phyloP scores from a whole-genome alignment of 495 filamentous ascomycete genomes.

The Penicillium bovifimosum region DNA sequence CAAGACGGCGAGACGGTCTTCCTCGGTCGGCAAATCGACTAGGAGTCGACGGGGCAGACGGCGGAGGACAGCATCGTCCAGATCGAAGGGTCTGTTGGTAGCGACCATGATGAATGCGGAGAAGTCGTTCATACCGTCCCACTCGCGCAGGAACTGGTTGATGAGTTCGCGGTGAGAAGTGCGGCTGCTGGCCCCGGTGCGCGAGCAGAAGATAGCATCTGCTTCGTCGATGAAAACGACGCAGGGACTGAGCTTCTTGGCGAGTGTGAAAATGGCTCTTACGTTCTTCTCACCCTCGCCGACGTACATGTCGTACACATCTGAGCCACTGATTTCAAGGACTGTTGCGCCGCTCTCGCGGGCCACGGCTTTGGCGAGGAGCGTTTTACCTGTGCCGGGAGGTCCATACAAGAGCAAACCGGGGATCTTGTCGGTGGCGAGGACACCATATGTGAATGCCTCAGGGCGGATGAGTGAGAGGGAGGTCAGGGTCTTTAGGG shows the following conservation, averaged over 20 bases:
- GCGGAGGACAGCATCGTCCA: constrained; percentile 90
- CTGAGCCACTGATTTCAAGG: constrained; percentile 65
- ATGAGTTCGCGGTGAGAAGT: constrained; percentile 82
- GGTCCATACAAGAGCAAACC: constrained; percentile 91
- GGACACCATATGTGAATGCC: constrained; percentile 91
- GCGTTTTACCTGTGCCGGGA: constrained; percentile 92
- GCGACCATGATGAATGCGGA: constrained; percentile 98
- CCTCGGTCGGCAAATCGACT: constrained; percentile 76
- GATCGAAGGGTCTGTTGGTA: constrained; percentile 91
- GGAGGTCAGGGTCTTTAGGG: constrained; percentile 82
- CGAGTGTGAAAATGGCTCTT: constrained; percentile 82
- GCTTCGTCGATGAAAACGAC: constrained; percentile 98
- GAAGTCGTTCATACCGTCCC: constrained; percentile 86
- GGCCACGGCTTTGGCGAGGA: constrained; percentile 92
- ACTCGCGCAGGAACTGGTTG: constrained; percentile 96
- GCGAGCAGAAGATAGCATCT: constrained; percentile 79
- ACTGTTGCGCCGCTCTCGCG: constrained; percentile 89
- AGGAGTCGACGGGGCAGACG: constrained; percentile 75
- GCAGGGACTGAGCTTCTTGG: constrained; percentile 86
- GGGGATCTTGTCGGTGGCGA: constrained; percentile 84
- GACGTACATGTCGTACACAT: constrained; percentile 93
- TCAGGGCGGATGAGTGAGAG: constrained; percentile 85
- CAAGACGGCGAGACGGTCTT: constrained; percentile 75
- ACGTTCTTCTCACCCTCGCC: constrained; percentile 98
- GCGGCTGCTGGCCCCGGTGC: constrained; percentile 52